Conservation (phyloP, 768 basidiomycete species). For the Lepiota subincarnata region DNA sequence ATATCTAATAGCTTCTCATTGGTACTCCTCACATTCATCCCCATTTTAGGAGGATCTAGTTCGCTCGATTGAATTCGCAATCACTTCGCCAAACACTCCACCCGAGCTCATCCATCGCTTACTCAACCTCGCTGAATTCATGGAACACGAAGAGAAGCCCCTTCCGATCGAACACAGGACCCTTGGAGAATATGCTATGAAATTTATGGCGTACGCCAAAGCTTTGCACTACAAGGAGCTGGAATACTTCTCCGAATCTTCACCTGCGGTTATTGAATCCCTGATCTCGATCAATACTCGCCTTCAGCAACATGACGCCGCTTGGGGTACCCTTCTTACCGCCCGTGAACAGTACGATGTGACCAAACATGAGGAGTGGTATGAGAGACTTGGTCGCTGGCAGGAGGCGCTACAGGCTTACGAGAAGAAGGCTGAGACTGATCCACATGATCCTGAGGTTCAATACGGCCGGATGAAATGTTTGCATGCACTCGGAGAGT, state of each 20-base stretch:
- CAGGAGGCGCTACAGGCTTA: conserved; percentile 88
- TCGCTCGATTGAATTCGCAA: conserved; percentile 80
- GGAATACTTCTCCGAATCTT: conserved; percentile 92
- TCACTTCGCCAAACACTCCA: conserved; percentile 72
- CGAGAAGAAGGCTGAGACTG: conserved; percentile 70
- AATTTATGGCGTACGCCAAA: conserved; percentile 93
- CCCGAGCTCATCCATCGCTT: conserved; percentile 88
- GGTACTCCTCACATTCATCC: background rate
- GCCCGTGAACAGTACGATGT: conserved; percentile 89
- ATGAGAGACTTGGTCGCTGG: conserved; percentile 94
- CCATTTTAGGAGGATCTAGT: conserved; percentile 84
- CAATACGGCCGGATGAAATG: conserved; percentile 93
- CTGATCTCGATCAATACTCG: conserved; percentile 96
- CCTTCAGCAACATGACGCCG: conserved; percentile 95
- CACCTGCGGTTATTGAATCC: conserved; percentile 86
- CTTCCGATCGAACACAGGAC: conserved; percentile 91
- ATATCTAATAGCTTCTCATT: conserved; percentile 15
- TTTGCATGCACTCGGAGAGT: conserved; percentile 95
- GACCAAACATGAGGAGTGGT: conserved; percentile 96
- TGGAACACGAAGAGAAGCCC: conserved; percentile 98
- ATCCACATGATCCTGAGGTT: conserved; percentile 72
- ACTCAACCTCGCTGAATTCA: conserved; percentile 94
- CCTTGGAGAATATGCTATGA: conserved; percentile 90
- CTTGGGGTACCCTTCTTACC: conserved; percentile 91
- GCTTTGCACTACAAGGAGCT: conserved; percentile 98